Base-by-base conservation (phyloP, 441 rosid genomes). In the Gossypium aridum region DNA sequence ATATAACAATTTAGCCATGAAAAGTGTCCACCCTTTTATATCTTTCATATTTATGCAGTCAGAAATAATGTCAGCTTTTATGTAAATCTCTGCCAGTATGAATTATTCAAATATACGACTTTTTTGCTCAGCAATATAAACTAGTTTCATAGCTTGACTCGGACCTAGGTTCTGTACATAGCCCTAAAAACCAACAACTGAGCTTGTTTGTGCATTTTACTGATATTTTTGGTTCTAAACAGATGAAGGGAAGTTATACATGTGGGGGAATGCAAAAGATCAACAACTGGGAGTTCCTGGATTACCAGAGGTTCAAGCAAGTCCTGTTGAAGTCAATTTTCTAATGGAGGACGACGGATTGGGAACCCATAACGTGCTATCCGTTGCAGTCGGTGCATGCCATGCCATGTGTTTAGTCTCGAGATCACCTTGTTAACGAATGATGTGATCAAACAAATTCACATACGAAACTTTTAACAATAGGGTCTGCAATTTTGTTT, bases 251-350 rank as follows among this genome's bases (percentile, higher is more conserved):
- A 86, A 91, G 80, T 77, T 95, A 66, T 91, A 85, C 86, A 87
- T 87, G 96, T 95, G 99, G 98, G 98, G 99, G 85, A 95, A 93
- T 80, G 85, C 89, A 72, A 87, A 86, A 86, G 99, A 95, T 81
- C 87, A 85, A 69, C 98, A 95, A 78, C 57, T 91, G 75, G 99
- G 98, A 70, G 90, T 90, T 79, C 93, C 98, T 9, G 97, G 97
- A 64, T 76, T 93, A 72, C 90, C 92, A 0, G 94, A 91, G 75
- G 79, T 87, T 28, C 99, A 91, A 76, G 77, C 85, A 31, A 64
- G 67, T 77, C 99, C 98, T 0, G 84, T 85, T 0, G 87, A 91
- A 86, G 93, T 93, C 20, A 83, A 86, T 53, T 91, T 95, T 85
- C 87, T 90, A 47, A 80, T 75, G 60, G 97, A 88, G 45, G 97